Evolutionary conservation across 2,329 filamentous ascomycete species (phyloP).

Genomic region (Helotiales sp.): DNA sequence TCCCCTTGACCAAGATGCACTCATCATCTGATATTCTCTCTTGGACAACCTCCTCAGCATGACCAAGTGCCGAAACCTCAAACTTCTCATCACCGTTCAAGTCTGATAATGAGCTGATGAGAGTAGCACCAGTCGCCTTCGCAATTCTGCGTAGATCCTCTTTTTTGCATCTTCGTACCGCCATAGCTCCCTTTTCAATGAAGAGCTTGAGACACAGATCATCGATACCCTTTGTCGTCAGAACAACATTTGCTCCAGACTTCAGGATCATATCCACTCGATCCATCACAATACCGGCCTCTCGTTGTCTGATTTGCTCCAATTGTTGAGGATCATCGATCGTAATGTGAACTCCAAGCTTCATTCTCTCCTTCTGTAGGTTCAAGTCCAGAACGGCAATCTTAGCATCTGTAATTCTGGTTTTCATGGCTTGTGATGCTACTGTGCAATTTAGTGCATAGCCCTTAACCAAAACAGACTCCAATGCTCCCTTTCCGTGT

Average conservation of each 20-base stretch:
- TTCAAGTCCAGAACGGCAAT: slow-evolving; percentile 98
- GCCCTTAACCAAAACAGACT: slow-evolving; percentile 90
- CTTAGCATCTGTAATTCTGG: slow-evolving; percentile 87
- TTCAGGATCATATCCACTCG: slow-evolving; percentile 97
- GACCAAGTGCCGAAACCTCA: slow-evolving; percentile 82
- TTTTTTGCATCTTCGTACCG: slow-evolving; percentile 95
- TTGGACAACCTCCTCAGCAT: slow-evolving; percentile 95
- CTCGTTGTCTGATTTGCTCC: slow-evolving; percentile 92
- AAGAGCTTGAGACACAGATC: slow-evolving; percentile 94
- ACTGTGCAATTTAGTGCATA: slow-evolving; percentile 99
- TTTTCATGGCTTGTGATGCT: slow-evolving; percentile 97
- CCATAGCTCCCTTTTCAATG: slow-evolving; percentile 93
- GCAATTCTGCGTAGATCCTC: slow-evolving; percentile 95
- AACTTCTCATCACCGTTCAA: slow-evolving; percentile 98
- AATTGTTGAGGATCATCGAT: slow-evolving; percentile 96
- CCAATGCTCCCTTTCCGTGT: slow-evolving; percentile 86
- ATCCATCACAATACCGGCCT: slow-evolving; percentile 91
- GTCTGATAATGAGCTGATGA: slow-evolving; percentile 91
- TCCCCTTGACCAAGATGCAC: slow-evolving; percentile 95
- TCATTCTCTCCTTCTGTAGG: slow-evolving; percentile 98
- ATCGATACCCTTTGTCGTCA: slow-evolving; percentile 98
- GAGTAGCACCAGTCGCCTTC: slow-evolving; percentile 89
- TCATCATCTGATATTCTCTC: slow-evolving; percentile 99
- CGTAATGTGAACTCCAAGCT: slow-evolving; percentile 96
- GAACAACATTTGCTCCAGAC: slow-evolving; percentile 90